These are phyloP conservation scores for Phascolomyces articulosus DNA, from an alignment of 371 early-diverging fungal species.

Conservation along the genomic window DNA sequence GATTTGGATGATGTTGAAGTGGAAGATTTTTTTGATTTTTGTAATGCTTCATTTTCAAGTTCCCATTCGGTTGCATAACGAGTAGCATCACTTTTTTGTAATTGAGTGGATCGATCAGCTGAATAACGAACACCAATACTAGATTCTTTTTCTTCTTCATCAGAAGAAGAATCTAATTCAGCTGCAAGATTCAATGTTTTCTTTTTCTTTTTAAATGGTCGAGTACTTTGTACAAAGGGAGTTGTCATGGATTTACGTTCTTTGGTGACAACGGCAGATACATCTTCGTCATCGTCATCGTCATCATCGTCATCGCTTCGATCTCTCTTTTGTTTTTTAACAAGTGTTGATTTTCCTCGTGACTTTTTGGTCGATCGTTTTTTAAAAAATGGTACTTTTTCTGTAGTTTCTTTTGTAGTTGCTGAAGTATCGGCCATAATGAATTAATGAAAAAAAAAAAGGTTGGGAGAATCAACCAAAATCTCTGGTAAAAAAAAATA, in stretches of 20 bases:
- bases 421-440: not conserved
- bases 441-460: not conserved
- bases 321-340: conserved; percentile 19
- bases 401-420: not conserved
- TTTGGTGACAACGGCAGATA: conserved; percentile 54
- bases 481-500: not conserved
- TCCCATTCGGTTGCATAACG: conserved; percentile 56
- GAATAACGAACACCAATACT: conserved; percentile 56
- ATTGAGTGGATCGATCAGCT: conserved; percentile 48
- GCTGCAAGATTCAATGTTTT: conserved; percentile 9
- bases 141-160: conserved; percentile 45
- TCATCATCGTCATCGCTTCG: conserved; percentile 43
- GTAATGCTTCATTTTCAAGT: conserved; percentile 42
- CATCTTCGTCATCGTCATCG: conserved; percentile 30
- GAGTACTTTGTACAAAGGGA: conserved; percentile 48
- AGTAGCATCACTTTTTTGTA: conserved; percentile 56
- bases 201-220: conserved; percentile 35
- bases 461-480: not conserved
- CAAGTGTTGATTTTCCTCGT: conserved; percentile 30
- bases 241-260: conserved; percentile 42
- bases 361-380: conserved; percentile 59
- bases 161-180: conserved; percentile 21
- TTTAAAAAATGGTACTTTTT: conserved; percentile 53
- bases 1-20: not conserved
- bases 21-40: conserved; percentile 25